These are phyloP conservation scores for Nannochloropsis oceanica DNA, from an alignment of 108 stramenopile species.

Conservation along the genomic window DNA sequence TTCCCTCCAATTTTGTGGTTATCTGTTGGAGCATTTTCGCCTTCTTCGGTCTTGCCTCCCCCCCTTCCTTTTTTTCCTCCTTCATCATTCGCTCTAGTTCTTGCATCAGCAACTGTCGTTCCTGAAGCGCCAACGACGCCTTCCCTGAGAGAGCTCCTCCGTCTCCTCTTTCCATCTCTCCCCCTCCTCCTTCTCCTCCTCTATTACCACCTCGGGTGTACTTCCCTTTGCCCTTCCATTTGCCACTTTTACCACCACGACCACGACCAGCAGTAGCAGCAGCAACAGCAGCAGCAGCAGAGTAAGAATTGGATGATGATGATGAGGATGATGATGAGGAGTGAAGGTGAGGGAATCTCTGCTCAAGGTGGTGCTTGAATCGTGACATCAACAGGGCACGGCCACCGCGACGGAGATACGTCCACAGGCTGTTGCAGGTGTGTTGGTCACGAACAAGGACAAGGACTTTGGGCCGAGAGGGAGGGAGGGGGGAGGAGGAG, in stretches of 20 bases:
- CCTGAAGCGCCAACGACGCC: neutral
- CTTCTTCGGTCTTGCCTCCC: neutral
- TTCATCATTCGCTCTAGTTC: neutral
- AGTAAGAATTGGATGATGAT: neutral
- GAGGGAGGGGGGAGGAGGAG: neutral
- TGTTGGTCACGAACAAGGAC: slow-evolving; percentile 78
- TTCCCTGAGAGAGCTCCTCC: neutral
- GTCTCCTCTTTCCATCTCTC: neutral
- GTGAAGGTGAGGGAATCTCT: neutral
- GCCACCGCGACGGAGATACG: slow-evolving; percentile 34
- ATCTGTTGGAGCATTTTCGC: neutral
- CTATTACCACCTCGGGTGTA: neutral
- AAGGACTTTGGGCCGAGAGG: slow-evolving; percentile 32
- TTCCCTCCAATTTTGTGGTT: neutral
- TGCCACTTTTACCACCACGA: neutral
- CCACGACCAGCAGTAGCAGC: neutral
- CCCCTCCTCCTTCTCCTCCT: neutral
- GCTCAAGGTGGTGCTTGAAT: slow-evolving; percentile 1
- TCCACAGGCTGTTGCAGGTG: slow-evolving; percentile 46
- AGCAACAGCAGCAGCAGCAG: neutral
- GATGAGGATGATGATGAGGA: neutral
- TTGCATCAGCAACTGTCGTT: neutral
- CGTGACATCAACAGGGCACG: neutral
- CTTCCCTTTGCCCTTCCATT: neutral
- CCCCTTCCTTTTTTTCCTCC: neutral